Percentiles rank a stretch among this genome's conserved stretches.
phyloP scores from a whole-genome alignment of 208 protist genomes.

The Trypanosomatidae sp. region DNA sequence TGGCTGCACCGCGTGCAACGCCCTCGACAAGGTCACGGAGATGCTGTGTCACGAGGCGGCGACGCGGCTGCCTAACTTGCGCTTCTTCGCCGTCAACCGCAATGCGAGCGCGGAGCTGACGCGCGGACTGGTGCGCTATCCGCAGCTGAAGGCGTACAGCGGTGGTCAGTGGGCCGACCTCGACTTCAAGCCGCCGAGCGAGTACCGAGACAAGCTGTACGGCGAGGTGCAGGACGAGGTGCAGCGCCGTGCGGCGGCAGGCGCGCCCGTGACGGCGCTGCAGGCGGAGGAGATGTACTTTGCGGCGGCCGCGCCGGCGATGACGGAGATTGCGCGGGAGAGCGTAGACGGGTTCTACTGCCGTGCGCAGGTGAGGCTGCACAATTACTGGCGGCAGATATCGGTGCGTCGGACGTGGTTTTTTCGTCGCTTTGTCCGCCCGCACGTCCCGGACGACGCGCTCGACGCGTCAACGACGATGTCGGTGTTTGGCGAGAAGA shows the following conservation, averaged over 20 bases:
- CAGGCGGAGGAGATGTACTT: slow-evolving; percentile 86
- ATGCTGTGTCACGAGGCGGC: slow-evolving; percentile 58
- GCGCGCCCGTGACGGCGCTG: slow-evolving; percentile 53
- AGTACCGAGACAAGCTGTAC: slow-evolving; percentile 64
- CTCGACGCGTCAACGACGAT: slow-evolving; percentile 44
- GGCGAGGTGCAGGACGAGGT: slow-evolving; percentile 43
- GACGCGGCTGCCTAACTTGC: slow-evolving; percentile 25
- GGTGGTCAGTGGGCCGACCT: slow-evolving; percentile 73
- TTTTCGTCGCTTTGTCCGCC: slow-evolving; percentile 62
- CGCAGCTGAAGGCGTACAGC: slow-evolving; percentile 76
- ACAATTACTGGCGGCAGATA: slow-evolving; percentile 84
- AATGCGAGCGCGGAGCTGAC: slow-evolving; percentile 48
- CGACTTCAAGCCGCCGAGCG: slow-evolving; percentile 68
- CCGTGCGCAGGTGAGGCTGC: slow-evolving; percentile 62
- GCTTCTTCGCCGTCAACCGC: slow-evolving; percentile 68
- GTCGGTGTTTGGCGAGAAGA: slow-evolving; percentile 61
- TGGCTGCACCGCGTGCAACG: slow-evolving; percentile 78
- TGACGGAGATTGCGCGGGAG: slow-evolving; percentile 63
- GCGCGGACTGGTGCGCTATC: slow-evolving; percentile 57
- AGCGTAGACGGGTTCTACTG: slow-evolving; percentile 50
- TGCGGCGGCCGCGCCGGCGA: slow-evolving; percentile 51
- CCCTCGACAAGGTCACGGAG: slow-evolving; percentile 66
- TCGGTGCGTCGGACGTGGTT: slow-evolving; percentile 69
- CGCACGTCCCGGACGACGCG: slow-evolving; percentile 41
- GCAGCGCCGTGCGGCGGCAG: slow-evolving; percentile 20